Evolutionary conservation across 129 eudicot species (phyloP).

Genomic region (Escallonia herrerae): DNA sequence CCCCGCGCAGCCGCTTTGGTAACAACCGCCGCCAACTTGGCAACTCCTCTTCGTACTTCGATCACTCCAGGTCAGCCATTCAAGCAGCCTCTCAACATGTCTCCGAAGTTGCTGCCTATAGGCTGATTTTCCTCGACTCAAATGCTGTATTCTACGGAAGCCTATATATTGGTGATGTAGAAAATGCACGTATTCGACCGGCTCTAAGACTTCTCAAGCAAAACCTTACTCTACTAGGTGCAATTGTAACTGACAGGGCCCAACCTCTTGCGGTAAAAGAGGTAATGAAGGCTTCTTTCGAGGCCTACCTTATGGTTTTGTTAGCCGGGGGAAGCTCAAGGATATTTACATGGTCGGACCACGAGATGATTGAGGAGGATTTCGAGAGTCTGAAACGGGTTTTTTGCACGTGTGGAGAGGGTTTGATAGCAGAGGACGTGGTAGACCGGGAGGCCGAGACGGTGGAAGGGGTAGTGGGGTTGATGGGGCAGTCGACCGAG

Average conservation of each 20-base stretch:
- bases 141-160: constrained; percentile 57
- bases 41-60: constrained; percentile 41
- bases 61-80: constrained; percentile 41
- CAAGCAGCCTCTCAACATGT: constrained; percentile 57
- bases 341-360: constrained; percentile 42
- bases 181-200: constrained; percentile 55
- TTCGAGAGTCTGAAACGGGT: constrained; percentile 46
- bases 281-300: constrained; percentile 84
- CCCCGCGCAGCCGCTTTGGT: constrained; percentile 24
- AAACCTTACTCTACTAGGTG: constrained; percentile 67
- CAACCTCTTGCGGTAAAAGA: constrained; percentile 69
- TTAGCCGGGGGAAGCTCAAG: constrained; percentile 79
- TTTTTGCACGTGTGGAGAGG: constrained; percentile 54
- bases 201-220: constrained; percentile 59
- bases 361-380: constrained; percentile 75
- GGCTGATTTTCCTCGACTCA: constrained; percentile 80
- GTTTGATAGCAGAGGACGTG: constrained; percentile 42
- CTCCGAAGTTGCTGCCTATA: constrained; percentile 82
- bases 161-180: constrained; percentile 49
- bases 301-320: constrained; percentile 70
- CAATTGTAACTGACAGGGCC: constrained; percentile 59
- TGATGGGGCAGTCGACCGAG: constrained; percentile 78
- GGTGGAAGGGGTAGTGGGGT: constrained; percentile 63
- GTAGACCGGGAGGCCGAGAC: constrained; percentile 62
- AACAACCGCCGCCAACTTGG: constrained; percentile 24